Base-by-base conservation (phyloP, 352 stramenopile genomes). In the Globisporangium nodosum region DNA sequence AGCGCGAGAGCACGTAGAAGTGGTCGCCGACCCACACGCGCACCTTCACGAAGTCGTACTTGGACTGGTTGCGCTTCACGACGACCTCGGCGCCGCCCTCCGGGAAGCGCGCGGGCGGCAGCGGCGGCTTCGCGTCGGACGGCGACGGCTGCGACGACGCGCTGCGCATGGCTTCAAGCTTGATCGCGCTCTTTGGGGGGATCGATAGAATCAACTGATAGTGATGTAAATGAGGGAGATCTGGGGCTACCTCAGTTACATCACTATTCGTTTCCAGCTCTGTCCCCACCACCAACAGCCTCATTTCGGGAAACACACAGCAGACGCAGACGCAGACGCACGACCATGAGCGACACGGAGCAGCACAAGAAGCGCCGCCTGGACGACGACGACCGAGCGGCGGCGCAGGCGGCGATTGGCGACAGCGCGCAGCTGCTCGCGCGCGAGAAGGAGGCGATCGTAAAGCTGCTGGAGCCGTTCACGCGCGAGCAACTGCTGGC, bases 31-130 rank as follows among this genome's bases (percentile, higher is more conserved):
- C 82, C 86, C 86, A 95, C 51, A 95, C 86, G 61, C 86, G 86
- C 61, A 95, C 86, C 68, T 94, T 95, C 59, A 95, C 79, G 55
- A 93, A 95, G 60, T 95, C 86, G 67, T 95, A 95, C 64, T 95
- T 95, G 39, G 82, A 93, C 68, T 95, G 83, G 67, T 95, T 95
- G 30, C 83, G 76, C 66, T 87, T 90, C 45, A 83, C 77, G 35
- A 72, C 80, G 8, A 81, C 72, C 57, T 88, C 76, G 8, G 49
- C 49, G 48, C 54, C 51, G 30, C 54, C 54, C 31, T 62, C 60
- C 3, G 60, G 48, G 49, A 62, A 61, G 31, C 54, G 54, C 35
- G 56, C 60, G 12, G 60, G 54, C 21, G 58, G 45, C 45, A 31
- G 45, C 45, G 45, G 45, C 20, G 45, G 45, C 45, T 31, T 49